A percentile compares a stretch with the other conserved stretches of the same genome.
Evolutionary conservation across 2,329 filamentous ascomycete species (phyloP).

Genomic region (Nemania serpens): DNA sequence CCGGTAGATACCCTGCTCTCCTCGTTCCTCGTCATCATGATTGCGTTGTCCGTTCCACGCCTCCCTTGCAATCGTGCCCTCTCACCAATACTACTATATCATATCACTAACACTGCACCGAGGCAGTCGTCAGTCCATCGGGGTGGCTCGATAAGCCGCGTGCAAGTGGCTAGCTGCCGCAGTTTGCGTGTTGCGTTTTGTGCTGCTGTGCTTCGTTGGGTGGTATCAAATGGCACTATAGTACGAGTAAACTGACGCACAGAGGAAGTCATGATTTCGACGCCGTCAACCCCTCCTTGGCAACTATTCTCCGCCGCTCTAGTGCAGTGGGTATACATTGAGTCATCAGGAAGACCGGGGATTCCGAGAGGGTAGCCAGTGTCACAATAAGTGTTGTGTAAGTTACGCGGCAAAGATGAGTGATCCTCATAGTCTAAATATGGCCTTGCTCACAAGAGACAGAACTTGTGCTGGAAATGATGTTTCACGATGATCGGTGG

Average conservation of each 20-base stretch:
- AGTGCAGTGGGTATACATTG: not conserved
- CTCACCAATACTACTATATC: slow-evolving; percentile 19
- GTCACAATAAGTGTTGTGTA: not conserved
- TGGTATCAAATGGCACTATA: slow-evolving; percentile 16
- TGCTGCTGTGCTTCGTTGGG: slow-evolving; percentile 14
- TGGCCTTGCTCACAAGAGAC: not conserved
- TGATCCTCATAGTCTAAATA: not conserved
- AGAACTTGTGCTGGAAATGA: not conserved
- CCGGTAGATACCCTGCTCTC: not conserved
- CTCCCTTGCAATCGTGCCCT: slow-evolving; percentile 13
- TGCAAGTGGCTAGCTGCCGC: slow-evolving; percentile 13
- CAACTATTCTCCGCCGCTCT: not conserved
- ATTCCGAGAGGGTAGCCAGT: slow-evolving; percentile 2
- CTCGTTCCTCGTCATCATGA: slow-evolving; percentile 16
- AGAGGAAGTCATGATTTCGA: not conserved
- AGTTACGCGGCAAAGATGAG: not conserved
- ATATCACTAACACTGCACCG: slow-evolving; percentile 19
- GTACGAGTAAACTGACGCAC: slow-evolving; percentile 16
- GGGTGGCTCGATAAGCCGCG: slow-evolving; percentile 13
- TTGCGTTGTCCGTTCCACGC: slow-evolving; percentile 17
- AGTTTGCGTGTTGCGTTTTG: slow-evolving; percentile 7
- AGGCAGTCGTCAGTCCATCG: not conserved
- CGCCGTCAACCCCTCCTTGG: not conserved
- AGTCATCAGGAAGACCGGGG: slow-evolving; percentile 1
- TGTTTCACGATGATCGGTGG: not conserved